phyloP scores from a whole-genome alignment of 805 yeast species.

The Starmerella sirachaensis region DNA sequence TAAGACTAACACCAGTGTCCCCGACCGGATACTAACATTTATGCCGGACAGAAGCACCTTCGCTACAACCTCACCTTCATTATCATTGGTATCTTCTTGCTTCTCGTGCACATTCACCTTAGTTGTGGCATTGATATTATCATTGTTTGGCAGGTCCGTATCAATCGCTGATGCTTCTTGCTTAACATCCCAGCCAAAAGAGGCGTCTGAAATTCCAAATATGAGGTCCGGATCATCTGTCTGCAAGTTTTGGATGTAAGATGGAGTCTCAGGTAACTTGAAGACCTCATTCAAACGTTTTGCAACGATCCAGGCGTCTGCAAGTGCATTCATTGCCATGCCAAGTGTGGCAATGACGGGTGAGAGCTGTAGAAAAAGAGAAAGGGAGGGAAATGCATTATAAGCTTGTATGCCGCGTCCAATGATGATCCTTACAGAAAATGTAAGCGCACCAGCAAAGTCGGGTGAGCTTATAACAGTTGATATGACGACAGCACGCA shows the following conservation, averaged over 20 bases:
- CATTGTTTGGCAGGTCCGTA: not conserved
- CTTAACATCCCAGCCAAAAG: slow-evolving; percentile 10
- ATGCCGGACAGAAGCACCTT: not conserved
- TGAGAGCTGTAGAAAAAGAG: slow-evolving; percentile 4
- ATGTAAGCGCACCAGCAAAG: slow-evolving; percentile 10
- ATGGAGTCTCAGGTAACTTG: not conserved
- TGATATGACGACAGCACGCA: slow-evolving; percentile 1
- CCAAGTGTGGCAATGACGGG: slow-evolving; percentile 29
- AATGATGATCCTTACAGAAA: slow-evolving; percentile 6
- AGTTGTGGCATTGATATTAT: not conserved
- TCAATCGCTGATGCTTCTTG: slow-evolving; percentile 4
- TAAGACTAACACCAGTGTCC: slow-evolving; percentile 49
- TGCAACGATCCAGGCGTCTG: slow-evolving; percentile 29
- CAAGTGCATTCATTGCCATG: slow-evolving; percentile 33
- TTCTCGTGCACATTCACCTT: slow-evolving; percentile 19
- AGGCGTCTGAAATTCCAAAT: not conserved
- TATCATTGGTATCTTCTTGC: not conserved
- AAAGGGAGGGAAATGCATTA: slow-evolving; percentile 11
- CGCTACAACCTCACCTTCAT: slow-evolving; percentile 28
- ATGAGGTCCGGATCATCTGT: not conserved
- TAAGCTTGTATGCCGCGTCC: slow-evolving; percentile 2
- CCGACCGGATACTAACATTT: slow-evolving; percentile 20
- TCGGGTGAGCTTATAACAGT: slow-evolving; percentile 3
- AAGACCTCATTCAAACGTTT: slow-evolving; percentile 15
- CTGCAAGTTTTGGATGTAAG: not conserved